Conservation (phyloP, 2,329 filamentous ascomycete genomes). For the Alternaria ventricosa region DNA sequence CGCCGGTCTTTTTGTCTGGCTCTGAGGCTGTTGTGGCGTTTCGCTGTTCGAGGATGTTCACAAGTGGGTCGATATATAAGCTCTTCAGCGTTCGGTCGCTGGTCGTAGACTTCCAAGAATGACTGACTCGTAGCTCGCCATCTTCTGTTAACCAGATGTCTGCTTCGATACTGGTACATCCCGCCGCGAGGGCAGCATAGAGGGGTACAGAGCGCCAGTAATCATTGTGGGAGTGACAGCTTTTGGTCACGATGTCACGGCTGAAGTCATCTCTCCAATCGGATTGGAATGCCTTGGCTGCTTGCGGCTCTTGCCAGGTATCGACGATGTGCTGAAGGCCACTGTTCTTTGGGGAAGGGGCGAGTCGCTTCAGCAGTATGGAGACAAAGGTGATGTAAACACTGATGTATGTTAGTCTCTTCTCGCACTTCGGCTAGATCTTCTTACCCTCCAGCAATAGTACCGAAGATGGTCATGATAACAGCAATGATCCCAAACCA, state of each 20-base stretch:
- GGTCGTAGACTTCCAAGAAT: conserved; percentile 28
- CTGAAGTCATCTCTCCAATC: conserved; percentile 49
- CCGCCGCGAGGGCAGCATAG: conserved; percentile 49
- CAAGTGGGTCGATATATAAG: conserved; percentile 47
- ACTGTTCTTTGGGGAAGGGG: conserved; percentile 24
- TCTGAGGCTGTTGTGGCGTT: conserved; percentile 28
- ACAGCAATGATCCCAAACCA: conserved; percentile 13
- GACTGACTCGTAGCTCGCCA: conserved; percentile 39
- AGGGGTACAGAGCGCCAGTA: conserved; percentile 52
- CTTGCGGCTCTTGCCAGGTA: conserved; percentile 34
- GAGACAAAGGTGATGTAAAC: conserved; percentile 33
- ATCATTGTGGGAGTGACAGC: conserved; percentile 53
- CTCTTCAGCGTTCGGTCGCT: conserved; percentile 30
- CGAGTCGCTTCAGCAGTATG: conserved; percentile 26
- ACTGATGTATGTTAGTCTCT: conserved; percentile 19
- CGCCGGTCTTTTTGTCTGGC: conserved; percentile 49
- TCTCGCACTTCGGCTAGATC: neutral
- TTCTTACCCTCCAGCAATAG: conserved; percentile 27
- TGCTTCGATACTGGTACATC: conserved; percentile 44
- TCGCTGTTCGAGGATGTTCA: conserved; percentile 48
- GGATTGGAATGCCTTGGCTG: conserved; percentile 23
- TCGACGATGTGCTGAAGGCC: conserved; percentile 35
- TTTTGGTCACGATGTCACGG: conserved; percentile 46
- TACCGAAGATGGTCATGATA: conserved; percentile 20
- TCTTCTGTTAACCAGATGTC: conserved; percentile 39